phyloP scores from a whole-genome alignment of 257 asterid species.

The Przewalskia tangutica region DNA sequence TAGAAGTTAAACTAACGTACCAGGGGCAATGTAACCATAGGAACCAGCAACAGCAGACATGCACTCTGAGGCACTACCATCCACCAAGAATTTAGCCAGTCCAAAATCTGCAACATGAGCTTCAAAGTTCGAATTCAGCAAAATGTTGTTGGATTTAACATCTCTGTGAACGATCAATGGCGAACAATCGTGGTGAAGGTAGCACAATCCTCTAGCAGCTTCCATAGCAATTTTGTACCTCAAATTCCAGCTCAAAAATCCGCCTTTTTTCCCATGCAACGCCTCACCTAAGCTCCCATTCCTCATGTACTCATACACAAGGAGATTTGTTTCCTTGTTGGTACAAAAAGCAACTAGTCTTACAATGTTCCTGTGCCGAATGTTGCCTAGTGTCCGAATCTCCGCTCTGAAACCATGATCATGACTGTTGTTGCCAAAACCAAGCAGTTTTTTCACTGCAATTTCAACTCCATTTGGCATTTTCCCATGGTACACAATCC shows the following conservation, averaged over 20 bases:
- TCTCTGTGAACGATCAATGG: slow-evolving; percentile 88
- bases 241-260: slow-evolving; percentile 60
- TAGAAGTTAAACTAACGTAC: slow-evolving; percentile 20
- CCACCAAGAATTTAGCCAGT: slow-evolving; percentile 80
- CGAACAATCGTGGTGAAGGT: slow-evolving; percentile 84
- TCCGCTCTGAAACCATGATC: slow-evolving; percentile 90
- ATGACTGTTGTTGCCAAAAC: slow-evolving; percentile 42
- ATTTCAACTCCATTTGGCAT: slow-evolving; percentile 69
- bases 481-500: slow-evolving; percentile 77
- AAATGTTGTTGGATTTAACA: slow-evolving; percentile 78
- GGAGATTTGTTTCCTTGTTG: slow-evolving; percentile 71
- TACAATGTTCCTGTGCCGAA: slow-evolving; percentile 79
- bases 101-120: slow-evolving; percentile 98
- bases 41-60: slow-evolving; percentile 98
- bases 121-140: slow-evolving; percentile 64
- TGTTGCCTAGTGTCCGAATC: slow-evolving; percentile 74
- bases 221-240: slow-evolving; percentile 78
- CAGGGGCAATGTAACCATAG: slow-evolving; percentile 97
- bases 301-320: slow-evolving; percentile 87
- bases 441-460: slow-evolving; percentile 75
- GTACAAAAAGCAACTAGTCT: slow-evolving; percentile 74
- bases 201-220: slow-evolving; percentile 82
- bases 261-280: slow-evolving; percentile 75
- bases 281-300: slow-evolving; percentile 96
- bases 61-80: slow-evolving; percentile 77